Base-by-base conservation (phyloP, 371 early-diverging fungal genomes). In the Funneliformis caledonium region DNA sequence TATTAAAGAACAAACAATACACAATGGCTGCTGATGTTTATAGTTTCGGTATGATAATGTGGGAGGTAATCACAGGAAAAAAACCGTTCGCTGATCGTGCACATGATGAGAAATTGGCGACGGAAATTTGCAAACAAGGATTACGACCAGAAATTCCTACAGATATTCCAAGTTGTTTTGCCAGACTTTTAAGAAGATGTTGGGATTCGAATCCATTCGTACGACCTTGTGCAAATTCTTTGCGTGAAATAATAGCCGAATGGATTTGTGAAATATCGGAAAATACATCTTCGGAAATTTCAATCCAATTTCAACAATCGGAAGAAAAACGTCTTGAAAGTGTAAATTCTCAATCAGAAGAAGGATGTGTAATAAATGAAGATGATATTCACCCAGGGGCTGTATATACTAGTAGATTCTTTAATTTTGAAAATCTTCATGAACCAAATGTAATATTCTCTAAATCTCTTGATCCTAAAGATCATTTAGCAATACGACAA, bases 21-120 rank as follows among this genome's bases (percentile, higher is more conserved):
- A 64, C 77, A 33, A 47, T 10, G 43, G 77, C 43, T 11, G 16
- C 77, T 26, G 77, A 77, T 65, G 47, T 77, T 19, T 77, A 77
- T 42, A 77, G 77, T 47, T 77, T 77, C 48, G 77, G 77, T 37
- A 65, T 22, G 22, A 77, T 77, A 12, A 77, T 77, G 77, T 77
- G 65, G 61, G 47, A 47, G 26, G 12, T 77, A 26, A 45, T 45
- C 11, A 11, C 14, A 48, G 62, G 47, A 11, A 45, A 64, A 64
- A 4, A 1, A 26, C 77, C 77, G 42, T 77, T 77, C 64, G 19
- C 47, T 26, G 48, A 77, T 48, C 16, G 65, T 61, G 16, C 77
- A 8, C 77, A 77, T 64, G 26, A 77, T 65, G 19, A 47, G 26
- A 8, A 62, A 11, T 47, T 77, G 5, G 77, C 77, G 19, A 52